These are phyloP conservation scores for Sonneratia alba DNA, from an alignment of 345 rosid genomes.

Conservation along the genomic window DNA sequence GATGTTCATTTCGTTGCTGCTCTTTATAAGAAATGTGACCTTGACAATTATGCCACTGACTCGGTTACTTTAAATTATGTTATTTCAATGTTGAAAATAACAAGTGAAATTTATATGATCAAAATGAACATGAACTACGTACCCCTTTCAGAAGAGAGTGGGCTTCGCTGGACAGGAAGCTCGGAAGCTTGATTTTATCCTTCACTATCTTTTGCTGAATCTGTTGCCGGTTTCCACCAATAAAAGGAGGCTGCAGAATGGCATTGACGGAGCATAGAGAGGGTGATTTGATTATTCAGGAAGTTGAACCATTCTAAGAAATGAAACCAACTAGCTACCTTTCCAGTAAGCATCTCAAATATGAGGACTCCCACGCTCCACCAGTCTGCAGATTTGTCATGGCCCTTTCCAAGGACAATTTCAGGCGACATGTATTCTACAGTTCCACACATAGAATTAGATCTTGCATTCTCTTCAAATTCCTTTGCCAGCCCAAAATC, in stretches of 20 bases:
- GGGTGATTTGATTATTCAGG: too few relatives aligned
- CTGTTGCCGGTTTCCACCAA: slow-evolving; percentile 42
- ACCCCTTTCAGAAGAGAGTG: slow-evolving; percentile 81
- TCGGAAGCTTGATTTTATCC: slow-evolving; percentile 73
- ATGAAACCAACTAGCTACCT: slow-evolving; percentile 31
- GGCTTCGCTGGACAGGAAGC: slow-evolving; percentile 65
- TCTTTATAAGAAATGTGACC: too few relatives aligned
- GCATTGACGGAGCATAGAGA: background rate
- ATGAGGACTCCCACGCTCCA: slow-evolving; percentile 90
- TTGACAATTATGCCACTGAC: too few relatives aligned
- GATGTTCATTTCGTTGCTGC: too few relatives aligned
- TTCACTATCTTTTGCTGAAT: slow-evolving; percentile 73
- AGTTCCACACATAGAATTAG: slow-evolving; percentile 92
- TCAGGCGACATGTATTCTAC: slow-evolving; percentile 96
- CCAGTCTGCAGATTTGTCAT: slow-evolving; percentile 94
- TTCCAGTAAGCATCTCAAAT: slow-evolving; percentile 90
- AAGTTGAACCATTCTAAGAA: background rate
- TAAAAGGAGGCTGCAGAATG: slow-evolving; percentile 40
- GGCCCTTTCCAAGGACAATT: slow-evolving; percentile 79
- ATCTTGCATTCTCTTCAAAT: slow-evolving; percentile 69
- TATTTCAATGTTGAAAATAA: too few relatives aligned
- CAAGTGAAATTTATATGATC: background rate
- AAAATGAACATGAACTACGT: slow-evolving; percentile 1
- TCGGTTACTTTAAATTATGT: too few relatives aligned
- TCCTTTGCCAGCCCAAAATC: slow-evolving; percentile 92